Percentiles rank a stretch among this genome's conserved stretches.
Evolutionary conservation across 805 yeast species (phyloP).

Genomic region (Kuraishia piskuri): DNA sequence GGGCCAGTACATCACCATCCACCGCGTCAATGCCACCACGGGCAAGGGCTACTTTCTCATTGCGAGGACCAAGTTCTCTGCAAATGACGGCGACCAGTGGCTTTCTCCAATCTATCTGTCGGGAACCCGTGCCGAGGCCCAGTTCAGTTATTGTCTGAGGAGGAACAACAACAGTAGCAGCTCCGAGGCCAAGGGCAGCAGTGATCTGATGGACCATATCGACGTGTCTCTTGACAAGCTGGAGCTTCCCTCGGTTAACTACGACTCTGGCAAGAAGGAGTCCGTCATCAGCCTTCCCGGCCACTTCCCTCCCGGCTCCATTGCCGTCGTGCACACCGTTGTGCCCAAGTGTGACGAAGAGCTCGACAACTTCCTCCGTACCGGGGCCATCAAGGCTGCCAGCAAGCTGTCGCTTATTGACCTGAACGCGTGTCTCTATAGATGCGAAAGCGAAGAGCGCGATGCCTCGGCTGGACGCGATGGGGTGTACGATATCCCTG

Average conservation of each 20-base stretch:
- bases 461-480: constrained; percentile 65
- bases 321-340: constrained; percentile 70
- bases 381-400: constrained; percentile 74
- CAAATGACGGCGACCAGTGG: constrained; percentile 35
- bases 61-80: constrained; percentile 72
- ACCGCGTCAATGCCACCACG: constrained; percentile 71
- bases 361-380: constrained; percentile 58
- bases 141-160: constrained; percentile 49
- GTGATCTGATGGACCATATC: constrained; percentile 44
- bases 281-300: constrained; percentile 52
- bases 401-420: constrained; percentile 52
- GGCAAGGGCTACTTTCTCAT: constrained; percentile 87
- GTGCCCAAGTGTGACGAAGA: constrained; percentile 57
- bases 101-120: constrained; percentile 49
- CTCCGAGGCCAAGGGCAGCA: constrained; percentile 24
- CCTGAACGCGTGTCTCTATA: constrained; percentile 65
- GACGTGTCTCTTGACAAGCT: constrained; percentile 55
- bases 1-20: constrained; percentile 86
- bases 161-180: constrained; percentile 51
- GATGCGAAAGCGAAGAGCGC: constrained; percentile 81
- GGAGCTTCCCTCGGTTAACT: constrained; percentile 37
- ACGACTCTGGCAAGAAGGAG: constrained; percentile 29
- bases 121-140: constrained; percentile 51
- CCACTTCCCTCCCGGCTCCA: constrained; percentile 81
- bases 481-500: constrained; percentile 72